A percentile compares a stretch with the other conserved stretches of the same genome.
These are phyloP conservation scores for Eutypa lata DNA, from an alignment of 2,329 filamentous ascomycete species.

Conservation along the genomic window DNA sequence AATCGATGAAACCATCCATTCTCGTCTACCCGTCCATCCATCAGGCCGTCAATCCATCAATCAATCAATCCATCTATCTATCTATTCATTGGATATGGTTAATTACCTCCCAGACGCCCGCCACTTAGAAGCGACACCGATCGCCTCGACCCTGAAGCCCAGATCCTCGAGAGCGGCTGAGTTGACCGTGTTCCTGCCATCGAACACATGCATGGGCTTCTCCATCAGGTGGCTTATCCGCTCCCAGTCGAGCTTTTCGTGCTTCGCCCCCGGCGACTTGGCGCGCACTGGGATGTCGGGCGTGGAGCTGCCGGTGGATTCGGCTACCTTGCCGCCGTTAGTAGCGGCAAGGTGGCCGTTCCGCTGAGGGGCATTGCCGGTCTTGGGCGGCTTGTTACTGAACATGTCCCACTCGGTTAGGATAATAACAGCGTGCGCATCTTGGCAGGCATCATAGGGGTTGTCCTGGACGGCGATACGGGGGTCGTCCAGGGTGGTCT, in stretches of 20 bases:
- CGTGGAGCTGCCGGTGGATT: slow-evolving; percentile 24
- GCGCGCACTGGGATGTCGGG: neutral
- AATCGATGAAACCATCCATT: too few species aligned
- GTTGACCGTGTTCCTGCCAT: slow-evolving; percentile 54
- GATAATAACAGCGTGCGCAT: slow-evolving; percentile 49
- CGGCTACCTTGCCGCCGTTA: slow-evolving; percentile 40
- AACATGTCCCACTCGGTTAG: slow-evolving; percentile 58
- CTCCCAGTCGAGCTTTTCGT: slow-evolving; percentile 50
- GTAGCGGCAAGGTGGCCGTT: slow-evolving; percentile 39
- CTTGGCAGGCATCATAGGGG: slow-evolving; percentile 47
- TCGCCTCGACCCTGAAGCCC: slow-evolving; percentile 50
- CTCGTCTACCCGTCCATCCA: neutral
- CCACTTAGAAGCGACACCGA: slow-evolving; percentile 30
- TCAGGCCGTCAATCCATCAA: neutral
- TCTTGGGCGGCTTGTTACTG: slow-evolving; percentile 33
- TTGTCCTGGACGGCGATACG: slow-evolving; percentile 46
- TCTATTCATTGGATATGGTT: neutral
- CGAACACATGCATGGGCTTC: slow-evolving; percentile 54
- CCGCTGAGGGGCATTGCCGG: slow-evolving; percentile 38
- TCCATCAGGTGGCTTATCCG: slow-evolving; percentile 47
- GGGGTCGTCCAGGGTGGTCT: slow-evolving; percentile 32
- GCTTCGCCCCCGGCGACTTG: slow-evolving; percentile 33
- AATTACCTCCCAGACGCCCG: neutral
- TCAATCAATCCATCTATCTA: neutral
- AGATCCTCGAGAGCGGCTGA: slow-evolving; percentile 44